These are phyloP conservation scores for Ambrosiella beaveri DNA, from an alignment of 2,329 filamentous ascomycete species.

Conservation along the genomic window DNA sequence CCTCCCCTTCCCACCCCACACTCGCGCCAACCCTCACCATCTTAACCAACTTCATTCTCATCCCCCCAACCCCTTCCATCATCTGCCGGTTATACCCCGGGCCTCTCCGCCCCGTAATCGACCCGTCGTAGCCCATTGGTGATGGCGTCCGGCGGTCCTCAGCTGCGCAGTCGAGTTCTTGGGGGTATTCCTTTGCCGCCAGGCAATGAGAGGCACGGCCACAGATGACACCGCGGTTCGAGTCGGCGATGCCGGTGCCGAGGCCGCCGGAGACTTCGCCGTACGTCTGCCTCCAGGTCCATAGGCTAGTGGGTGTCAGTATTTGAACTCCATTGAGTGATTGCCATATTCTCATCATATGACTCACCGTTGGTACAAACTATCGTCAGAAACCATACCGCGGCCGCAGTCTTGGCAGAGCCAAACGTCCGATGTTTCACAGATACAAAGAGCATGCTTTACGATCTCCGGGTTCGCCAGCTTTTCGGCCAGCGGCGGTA, in stretches of 20 bases:
- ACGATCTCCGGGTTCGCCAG: conserved; percentile 35
- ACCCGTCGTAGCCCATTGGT: conserved; percentile 5
- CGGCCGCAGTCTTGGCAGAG: conserved; percentile 73
- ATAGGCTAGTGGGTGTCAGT: conserved; percentile 37
- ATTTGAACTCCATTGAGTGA: neutral
- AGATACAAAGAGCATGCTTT: conserved; percentile 37
- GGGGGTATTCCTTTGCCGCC: conserved; percentile 58
- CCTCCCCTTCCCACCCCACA: conserved; percentile 74
- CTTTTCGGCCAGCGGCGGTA: conserved; percentile 27
- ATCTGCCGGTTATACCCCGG: conserved; percentile 81
- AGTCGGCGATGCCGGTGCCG: conserved; percentile 75
- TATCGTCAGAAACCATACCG: conserved; percentile 42
- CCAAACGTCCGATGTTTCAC: conserved; percentile 48
- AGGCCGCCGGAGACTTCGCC: conserved; percentile 63
- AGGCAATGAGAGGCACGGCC: conserved; percentile 62
- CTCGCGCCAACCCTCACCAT: conserved; percentile 67
- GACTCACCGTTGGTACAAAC: conserved; percentile 39
- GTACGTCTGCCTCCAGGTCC: conserved; percentile 81
- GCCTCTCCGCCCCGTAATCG: conserved; percentile 32
- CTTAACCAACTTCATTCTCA: conserved; percentile 77
- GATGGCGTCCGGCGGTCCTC: conserved; percentile 39
- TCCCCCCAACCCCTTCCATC: conserved; percentile 71
- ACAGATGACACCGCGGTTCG: conserved; percentile 74
- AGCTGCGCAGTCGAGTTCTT: conserved; percentile 75
- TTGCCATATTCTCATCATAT: neutral